Percentiles rank a stretch among this genome's conserved stretches.
phyloP scores from a whole-genome alignment of 441 rosid species.

The Croton setiger region DNA sequence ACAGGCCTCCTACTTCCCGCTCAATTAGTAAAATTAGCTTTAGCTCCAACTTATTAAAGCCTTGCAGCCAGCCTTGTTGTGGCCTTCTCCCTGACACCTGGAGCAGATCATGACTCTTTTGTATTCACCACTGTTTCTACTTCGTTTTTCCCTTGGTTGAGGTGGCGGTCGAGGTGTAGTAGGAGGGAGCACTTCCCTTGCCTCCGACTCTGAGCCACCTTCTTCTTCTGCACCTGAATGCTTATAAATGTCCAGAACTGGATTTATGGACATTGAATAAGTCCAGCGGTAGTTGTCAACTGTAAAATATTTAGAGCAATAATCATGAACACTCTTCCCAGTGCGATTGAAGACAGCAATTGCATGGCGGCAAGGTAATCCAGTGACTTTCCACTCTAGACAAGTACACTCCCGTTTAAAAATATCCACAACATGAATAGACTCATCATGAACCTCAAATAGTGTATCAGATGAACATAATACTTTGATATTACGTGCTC shows the following conservation, averaged over 20 bases:
- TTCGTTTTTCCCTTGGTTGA: conserved; percentile 40
- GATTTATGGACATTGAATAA: conserved; percentile 49
- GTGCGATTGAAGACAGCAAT: conserved; percentile 71
- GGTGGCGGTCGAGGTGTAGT: conserved; percentile 35
- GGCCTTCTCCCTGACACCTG: conserved; percentile 79
- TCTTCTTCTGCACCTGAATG: conserved; percentile 28
- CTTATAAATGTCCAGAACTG: conserved; percentile 30
- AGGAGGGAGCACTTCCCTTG: conserved; percentile 61
- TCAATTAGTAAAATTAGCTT: background rate
- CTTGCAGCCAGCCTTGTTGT: conserved; percentile 82
- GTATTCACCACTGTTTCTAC: conserved; percentile 42
- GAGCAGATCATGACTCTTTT: conserved; percentile 62
- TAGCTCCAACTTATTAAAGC: conserved; percentile 24
- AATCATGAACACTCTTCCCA: conserved; percentile 50
- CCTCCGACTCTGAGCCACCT: conserved; percentile 13
- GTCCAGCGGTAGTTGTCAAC: conserved; percentile 53
- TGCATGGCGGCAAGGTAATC: conserved; percentile 84
- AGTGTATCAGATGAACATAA: conserved; percentile 73
- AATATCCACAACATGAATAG: conserved; percentile 69
- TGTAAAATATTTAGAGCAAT: conserved; percentile 60
- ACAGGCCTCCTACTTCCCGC: background rate
- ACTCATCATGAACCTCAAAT: conserved; percentile 80
- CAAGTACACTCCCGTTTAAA: conserved; percentile 67
- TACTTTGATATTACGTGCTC: conserved; percentile 53
- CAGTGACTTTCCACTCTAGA: conserved; percentile 59